Percentiles rank a stretch among this genome's conserved stretches.
Evolutionary conservation across 73 alveolate genomes (phyloP).

Genomic region (Paraurostyla sp.): DNA sequence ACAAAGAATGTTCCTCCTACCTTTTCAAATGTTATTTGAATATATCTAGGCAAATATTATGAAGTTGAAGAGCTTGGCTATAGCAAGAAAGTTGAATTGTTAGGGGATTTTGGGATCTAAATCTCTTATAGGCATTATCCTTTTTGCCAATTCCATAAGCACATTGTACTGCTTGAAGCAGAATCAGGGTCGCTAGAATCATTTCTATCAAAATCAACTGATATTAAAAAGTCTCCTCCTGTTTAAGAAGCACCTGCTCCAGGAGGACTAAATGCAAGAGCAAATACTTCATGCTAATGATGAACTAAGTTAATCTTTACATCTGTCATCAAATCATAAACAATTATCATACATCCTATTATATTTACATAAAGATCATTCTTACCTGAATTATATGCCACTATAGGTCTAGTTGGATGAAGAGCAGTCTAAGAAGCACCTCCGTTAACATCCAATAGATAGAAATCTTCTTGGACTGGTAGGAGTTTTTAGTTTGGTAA

Average conservation of each 20-base stretch:
- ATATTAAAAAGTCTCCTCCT: constrained; percentile 53
- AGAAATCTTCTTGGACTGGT: constrained; percentile 47
- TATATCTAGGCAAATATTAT: background rate
- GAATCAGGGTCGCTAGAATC: constrained; percentile 20
- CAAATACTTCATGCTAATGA: constrained; percentile 49
- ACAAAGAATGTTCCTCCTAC: constrained; percentile 30
- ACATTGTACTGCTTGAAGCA: constrained; percentile 24
- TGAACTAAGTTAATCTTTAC: constrained; percentile 60
- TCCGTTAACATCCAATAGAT: constrained; percentile 56
- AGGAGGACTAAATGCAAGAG: constrained; percentile 47
- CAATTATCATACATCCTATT: constrained; percentile 75
- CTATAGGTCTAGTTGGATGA: constrained; percentile 68
- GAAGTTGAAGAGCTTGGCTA: background rate
- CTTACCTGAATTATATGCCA: constrained; percentile 52
- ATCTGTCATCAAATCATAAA: constrained; percentile 69
- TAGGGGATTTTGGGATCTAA: constrained; percentile 30
- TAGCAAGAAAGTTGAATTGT: background rate
- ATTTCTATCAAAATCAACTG: constrained; percentile 52
- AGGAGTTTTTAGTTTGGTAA: background rate
- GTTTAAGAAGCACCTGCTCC: constrained; percentile 29
- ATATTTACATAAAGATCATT: background rate
- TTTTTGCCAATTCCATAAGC: constrained; percentile 57
- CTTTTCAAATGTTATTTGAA: constrained; percentile 45
- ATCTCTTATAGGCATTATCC: constrained; percentile 45
- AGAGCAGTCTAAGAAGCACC: constrained; percentile 32